Base-by-base conservation (phyloP, 2,329 filamentous ascomycete genomes). In the Pochonia chlamydosporia region DNA sequence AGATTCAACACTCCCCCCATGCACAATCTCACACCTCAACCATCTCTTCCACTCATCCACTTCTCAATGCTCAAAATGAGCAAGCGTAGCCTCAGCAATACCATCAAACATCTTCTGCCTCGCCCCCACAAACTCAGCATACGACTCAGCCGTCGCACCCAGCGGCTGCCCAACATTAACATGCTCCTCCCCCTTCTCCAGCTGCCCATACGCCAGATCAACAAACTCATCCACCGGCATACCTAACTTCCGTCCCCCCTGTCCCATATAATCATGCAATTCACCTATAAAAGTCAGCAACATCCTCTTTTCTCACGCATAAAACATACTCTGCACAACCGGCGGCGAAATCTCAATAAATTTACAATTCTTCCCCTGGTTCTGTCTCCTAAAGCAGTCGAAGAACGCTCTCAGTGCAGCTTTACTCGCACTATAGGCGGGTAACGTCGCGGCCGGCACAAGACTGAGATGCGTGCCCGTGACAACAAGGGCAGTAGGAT, bases 161-260 rank as follows among this genome's bases (percentile, higher is more conserved):
- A 28, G 26, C 26, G 35, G 35, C 35, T 16, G 20, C n/a, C 35
- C 35, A 37, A 37, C 35, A 37, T 16, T 37, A 20, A 41, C 18
- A 13, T 75, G 65, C 40, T 72, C 66, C 13, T 71, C 63, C 3
- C 70, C 70, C 3, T 55, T 52, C 9, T 56, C 52, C 39, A 80
- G 54, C 3, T 64, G 70, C 3, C 57, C 53, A 64, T 70, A 79
- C 5, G 70, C 69, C 52, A 73, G 65, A 5, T 74, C 62, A 2
- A 63, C 63, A 53, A 75, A 78, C 24, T 67, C 59, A 2, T 35
- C 59, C 40, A 67, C 48, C 16, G 62, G 56, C 50, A 66, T 64
- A 4, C 65, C 63, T 40, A 67, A 54, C 26, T 42, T 40, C 9
- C 35, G 46, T 49, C 16, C 26, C 23, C 7, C 42, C 26, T 18